Base-by-base conservation (phyloP, 2,329 filamentous ascomycete genomes). In the Colletotrichum cordylinicola region DNA sequence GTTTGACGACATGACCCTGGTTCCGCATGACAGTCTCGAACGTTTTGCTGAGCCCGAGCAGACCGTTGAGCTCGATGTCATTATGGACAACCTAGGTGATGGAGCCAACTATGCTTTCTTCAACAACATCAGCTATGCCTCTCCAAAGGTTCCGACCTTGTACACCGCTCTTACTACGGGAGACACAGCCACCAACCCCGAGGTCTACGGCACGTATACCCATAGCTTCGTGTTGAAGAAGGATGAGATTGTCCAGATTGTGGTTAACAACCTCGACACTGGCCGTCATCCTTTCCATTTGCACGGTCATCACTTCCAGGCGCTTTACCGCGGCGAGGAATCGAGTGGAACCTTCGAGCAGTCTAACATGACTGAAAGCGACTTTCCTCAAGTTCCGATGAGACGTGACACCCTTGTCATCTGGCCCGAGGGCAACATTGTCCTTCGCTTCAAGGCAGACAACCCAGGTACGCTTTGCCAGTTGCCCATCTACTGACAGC, bases 281-380 rank as follows among this genome's bases (percentile, higher is more conserved):
- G 86, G 94, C 56, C 92, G 91, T 12, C 94, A 96, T 80, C 95
- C 91, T 6, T 96, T 96, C 86, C 94, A 95, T 79, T 82, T 98
- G 2, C 96, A 97, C 84, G 94, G 94, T 0, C 94, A 95, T 82
- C 87, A 90, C 78, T 95, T 96, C 84, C 94, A 95, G 83, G 87
- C 93, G 4, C 82, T 95, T 39, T 87, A 90, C 77, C 91, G 93
- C 31, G 91, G 90, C 3, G 85, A 82, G 0, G 91, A 93, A 37
- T 88, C 92, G 0, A 89, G 85, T 0, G 91, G 92, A 8, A 85
- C 87, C 2, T 93, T 91, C 78, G 87, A 88, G 4, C 85, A 87
- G 29, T 82, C 87, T 1, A 86, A 86, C 60, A 79, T 86, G 21
- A 85, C 86, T 9, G 83, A 88, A 24, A 85, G 85, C 1, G 83